phyloP scores from a whole-genome alignment of 306 rosid genomes.

The Lathyrus sativus region DNA sequence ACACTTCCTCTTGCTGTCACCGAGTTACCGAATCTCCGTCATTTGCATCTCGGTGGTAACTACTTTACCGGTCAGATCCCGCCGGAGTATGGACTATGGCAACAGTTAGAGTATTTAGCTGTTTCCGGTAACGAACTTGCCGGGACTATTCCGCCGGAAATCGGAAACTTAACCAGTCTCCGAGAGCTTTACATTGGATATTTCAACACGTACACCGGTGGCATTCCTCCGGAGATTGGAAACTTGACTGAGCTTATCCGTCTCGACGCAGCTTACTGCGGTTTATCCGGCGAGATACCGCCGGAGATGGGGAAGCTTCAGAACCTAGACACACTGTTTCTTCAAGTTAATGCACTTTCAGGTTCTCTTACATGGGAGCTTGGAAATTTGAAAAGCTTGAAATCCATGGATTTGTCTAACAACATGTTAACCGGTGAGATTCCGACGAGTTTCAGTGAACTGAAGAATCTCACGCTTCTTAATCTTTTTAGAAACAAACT shows the following conservation, averaged over 20 bases:
- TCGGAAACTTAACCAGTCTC: conserved; percentile 69
- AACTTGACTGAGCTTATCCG: conserved; percentile 71
- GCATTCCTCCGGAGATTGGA: conserved; percentile 81
- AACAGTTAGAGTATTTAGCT: conserved; percentile 66
- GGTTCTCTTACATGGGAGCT: conserved; percentile 75
- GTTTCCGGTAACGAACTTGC: conserved; percentile 81
- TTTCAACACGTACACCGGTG: conserved; percentile 64
- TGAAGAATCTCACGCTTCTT: conserved; percentile 74
- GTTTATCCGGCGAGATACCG: conserved; percentile 80
- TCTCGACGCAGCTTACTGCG: conserved; percentile 81
- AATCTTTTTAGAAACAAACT: conserved; percentile 86
- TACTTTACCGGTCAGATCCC: conserved; percentile 82
- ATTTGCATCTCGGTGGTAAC: conserved; percentile 88
- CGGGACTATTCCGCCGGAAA: conserved; percentile 73
- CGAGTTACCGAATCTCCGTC: conserved; percentile 60
- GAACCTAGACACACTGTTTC: conserved; percentile 83
- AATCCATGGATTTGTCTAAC: conserved; percentile 93
- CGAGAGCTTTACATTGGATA: conserved; percentile 86
- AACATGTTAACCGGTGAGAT: conserved; percentile 74
- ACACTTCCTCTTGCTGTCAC: conserved; percentile 61
- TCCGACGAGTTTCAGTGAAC: conserved; percentile 60
- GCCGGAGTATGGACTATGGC: conserved; percentile 64
- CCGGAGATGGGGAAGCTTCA: conserved; percentile 69
- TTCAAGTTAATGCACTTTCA: conserved; percentile 82
- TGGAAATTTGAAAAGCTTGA: conserved; percentile 66